These are phyloP conservation scores for Plasmodium relictum DNA, from an alignment of 169 alveolate genomes.

Conservation along the genomic window DNA sequence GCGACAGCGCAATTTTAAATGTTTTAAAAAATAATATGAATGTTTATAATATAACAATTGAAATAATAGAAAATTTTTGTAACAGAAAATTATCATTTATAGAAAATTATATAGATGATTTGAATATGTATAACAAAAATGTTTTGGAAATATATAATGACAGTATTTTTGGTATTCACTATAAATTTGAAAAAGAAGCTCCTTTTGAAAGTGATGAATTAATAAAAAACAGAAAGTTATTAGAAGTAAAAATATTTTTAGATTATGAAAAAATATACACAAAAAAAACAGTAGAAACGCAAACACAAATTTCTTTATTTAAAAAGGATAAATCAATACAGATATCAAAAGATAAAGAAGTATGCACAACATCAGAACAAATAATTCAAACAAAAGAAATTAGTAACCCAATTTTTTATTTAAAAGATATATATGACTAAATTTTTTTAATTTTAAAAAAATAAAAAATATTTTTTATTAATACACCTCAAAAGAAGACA, in stretches of 20 bases:
- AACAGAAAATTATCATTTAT: conserved; percentile 3
- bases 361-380: conserved; percentile 49
- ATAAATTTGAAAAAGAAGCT: conserved; percentile 33
- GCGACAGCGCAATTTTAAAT: conserved; percentile 11
- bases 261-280: conserved; percentile 71
- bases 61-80: conserved; percentile 10
- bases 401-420: conserved; percentile 60
- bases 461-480: background rate
- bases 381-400: conserved; percentile 32
- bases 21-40: conserved; percentile 10
- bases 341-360: conserved; percentile 55
- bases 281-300: conserved; percentile 75
- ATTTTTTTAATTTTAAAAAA: background rate
- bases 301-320: conserved; percentile 60
- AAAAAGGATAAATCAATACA: conserved; percentile 60
- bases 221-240: conserved; percentile 41
- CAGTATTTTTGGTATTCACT: conserved; percentile 33
- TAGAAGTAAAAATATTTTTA: conserved; percentile 70
- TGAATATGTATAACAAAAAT: conserved; percentile 20
- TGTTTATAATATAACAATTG: conserved; percentile 12
- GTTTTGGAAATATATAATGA: conserved; percentile 41
- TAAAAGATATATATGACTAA: conserved; percentile 49
- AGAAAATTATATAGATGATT: conserved; percentile 16
- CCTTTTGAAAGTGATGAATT: conserved; percentile 64
- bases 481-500: no score